Evolutionary conservation across 768 basidiomycete species (phyloP), one percentile per base, ranked within the genome.

Genomic region (Arthromyces matolae): DNA sequence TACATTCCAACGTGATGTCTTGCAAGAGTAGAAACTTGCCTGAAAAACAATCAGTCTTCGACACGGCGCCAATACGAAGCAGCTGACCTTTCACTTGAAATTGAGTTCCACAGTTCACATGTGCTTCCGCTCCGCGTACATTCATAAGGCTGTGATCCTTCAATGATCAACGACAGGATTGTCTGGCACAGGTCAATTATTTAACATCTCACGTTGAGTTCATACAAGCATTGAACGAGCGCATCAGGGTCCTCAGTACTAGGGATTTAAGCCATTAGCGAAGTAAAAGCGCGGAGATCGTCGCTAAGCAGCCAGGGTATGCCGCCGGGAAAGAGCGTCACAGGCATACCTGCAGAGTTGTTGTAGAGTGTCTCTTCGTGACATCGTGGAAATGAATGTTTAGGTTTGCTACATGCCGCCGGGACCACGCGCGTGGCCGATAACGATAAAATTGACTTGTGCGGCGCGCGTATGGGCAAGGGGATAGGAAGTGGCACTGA

Each of bases 281-380:
- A n/a, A n/a, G n/a, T n/a, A n/a, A n/a, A n/a, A n/a, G n/a, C n/a
- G n/a, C n/a, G n/a, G n/a, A n/a, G n/a, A n/a, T n/a, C n/a, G n/a
- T n/a, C n/a, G n/a, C n/a, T n/a, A n/a, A n/a, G n/a, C n/a, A 48
- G 44, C 40, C 39, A 35, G 28, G 44, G 48, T 44, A 12, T 16
- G 27, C 25, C 27, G 29, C 40, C 27, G 43, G 27, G 40, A 45
- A 29, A 35, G 10, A 18, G 34, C 42, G 32, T 42, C 28, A 32
- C 34, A n/a, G n/a, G n/a, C n/a, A n/a, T n/a, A 35, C 40, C 31
- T 7, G 31, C 31, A 22, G 34, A n/a, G 12, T 25, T 24, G 31
- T 27, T 50, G 19, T 35, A 22, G 33, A 42, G 27, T 27, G 33
- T 32, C 37, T 27, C 41, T n/a, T 41, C 27, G 28, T 44, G 42